Base-by-base conservation (phyloP, 257 asterid species). In the Ophiorrhiza pumila region DNA sequence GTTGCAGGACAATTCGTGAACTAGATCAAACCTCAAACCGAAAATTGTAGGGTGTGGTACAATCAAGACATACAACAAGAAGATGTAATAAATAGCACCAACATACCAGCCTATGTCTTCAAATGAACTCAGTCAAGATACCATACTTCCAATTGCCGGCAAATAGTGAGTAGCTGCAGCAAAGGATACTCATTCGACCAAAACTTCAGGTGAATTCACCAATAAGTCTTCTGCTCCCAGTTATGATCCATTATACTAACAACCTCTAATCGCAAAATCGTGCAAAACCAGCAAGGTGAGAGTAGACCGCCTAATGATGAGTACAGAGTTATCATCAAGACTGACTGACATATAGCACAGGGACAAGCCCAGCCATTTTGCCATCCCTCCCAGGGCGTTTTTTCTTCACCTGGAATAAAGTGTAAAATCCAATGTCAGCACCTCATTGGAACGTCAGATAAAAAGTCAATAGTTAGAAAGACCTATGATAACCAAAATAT, bases 301-400 rank as follows among this genome's bases (percentile, higher is more conserved):
- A 59, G 25, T 15, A 8, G n/a, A 22, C 29, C 10, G 12, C 55
- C 71, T 47, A 61, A 10, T 56, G 15, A 65, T 49, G 50, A 20
- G 23, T 60, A 52, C 39, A 17, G 37, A 6, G 27, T 34, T 34
- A 32, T 42, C 50, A 49, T 91, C 85, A 92, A 71, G 98, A 90
- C 72, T 79, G 91, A 62, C 86, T 90, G 81, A 95, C 96, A 75
- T 95, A 95, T 23, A 95, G 96, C 78, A 95, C 99, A 13, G 99
- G 99, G 75, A 95, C 99, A 45, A 95, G 91, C 49, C 99, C 99
- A 2, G 95, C 95, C 92, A 87, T 83, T 88, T 89, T 95, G n/a
- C 99, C 99, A 62, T 95, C 99, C 84, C 96, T 86, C 39, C 98
- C 96, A 1, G 96, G 95, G 11, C 96, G 95, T 81, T 90, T 95